Evolutionary conservation across 163 green algal species (phyloP).

Genomic region (Smithsoniella earleae): DNA sequence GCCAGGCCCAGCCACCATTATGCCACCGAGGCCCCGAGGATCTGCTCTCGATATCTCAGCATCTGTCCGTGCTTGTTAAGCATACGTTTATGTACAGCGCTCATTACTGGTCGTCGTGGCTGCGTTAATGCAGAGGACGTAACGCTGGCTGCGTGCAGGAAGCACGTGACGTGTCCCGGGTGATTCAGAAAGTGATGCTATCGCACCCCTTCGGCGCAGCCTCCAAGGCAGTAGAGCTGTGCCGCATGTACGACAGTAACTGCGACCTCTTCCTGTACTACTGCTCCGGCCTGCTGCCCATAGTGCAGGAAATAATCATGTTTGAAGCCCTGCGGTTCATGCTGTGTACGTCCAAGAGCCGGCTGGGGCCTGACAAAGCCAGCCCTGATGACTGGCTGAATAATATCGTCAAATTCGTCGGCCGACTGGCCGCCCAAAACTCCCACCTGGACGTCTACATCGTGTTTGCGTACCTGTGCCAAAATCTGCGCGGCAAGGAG

Average conservation of each 20-base stretch:
- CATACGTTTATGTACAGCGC: too few species aligned
- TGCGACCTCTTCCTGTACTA: not conserved
- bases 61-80: too few species aligned
- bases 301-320: not conserved
- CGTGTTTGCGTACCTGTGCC: slow-evolving; percentile 19
- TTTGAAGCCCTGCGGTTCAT: slow-evolving; percentile 2
- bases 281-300: not conserved
- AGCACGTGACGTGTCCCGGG: not conserved
- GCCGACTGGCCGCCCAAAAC: not conserved
- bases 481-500: not conserved
- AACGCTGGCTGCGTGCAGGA: too few species aligned
- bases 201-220: slow-evolving; percentile 4
- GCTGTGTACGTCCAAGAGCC: too few species aligned
- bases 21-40: too few species aligned
- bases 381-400: slow-evolving; percentile 16
- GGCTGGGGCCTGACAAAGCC: not conserved
- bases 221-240: not conserved
- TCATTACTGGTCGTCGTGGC: too few species aligned
- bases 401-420: not conserved
- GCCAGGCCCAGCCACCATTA: too few species aligned
- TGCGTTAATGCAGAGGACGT: too few species aligned
- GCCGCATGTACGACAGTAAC: slow-evolving; percentile 22
- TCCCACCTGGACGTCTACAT: slow-evolving; percentile 3
- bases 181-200: not conserved
- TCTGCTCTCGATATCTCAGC: too few species aligned